Base-by-base conservation (phyloP, 2,329 filamentous ascomycete species). In the Phaeosphaeria sp. region DNA sequence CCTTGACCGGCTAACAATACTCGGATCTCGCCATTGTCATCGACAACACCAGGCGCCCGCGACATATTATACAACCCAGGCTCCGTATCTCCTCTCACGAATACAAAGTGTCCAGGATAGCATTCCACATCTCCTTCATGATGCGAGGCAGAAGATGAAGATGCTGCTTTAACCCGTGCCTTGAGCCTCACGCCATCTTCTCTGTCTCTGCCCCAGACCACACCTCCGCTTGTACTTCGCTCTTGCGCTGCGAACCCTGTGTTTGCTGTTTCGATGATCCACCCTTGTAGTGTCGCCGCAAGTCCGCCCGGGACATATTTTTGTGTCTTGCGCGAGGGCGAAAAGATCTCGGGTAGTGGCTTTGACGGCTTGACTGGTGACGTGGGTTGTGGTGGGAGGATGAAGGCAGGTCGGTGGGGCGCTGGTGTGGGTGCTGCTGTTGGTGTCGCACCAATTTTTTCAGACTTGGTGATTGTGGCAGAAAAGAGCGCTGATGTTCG, bases 271-370 rank as follows among this genome's bases (percentile, higher is more conserved):
- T 84, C 82, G 17, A 86, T 71, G 13, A 87, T 74, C 83, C 83
- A 86, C 17, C 77, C 73, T 49, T 82, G 78, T 27, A 85, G 68
- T 48, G 78, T 81, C 1, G 79, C 76, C 2, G 84, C 84, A 53
- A 84, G 72, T 1, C 84, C 84, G 3, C 79, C 77, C 1, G 79
- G 72, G 0, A 84, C 46, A 60, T 82, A 86, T 63, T 81, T 82
- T 59, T 82, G 78, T 0, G 78, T 79, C 57, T 79, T 80, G 24
- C 82, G 77, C 47, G 82, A 80, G 1, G 84, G 84, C 0, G 83
- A 85, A 69, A 86, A 86, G 40, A 81, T 77, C 42, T 84, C 81
- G 0, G 84, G 83, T 0, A 83, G 72, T 0, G 82, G 81, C 4
- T 73, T 71, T 15, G 60, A 47, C 45, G 62, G 55, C 30, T 63